Evolutionary conservation across 106 monocot genomes (phyloP).

Genomic region (Allium sativum): DNA sequence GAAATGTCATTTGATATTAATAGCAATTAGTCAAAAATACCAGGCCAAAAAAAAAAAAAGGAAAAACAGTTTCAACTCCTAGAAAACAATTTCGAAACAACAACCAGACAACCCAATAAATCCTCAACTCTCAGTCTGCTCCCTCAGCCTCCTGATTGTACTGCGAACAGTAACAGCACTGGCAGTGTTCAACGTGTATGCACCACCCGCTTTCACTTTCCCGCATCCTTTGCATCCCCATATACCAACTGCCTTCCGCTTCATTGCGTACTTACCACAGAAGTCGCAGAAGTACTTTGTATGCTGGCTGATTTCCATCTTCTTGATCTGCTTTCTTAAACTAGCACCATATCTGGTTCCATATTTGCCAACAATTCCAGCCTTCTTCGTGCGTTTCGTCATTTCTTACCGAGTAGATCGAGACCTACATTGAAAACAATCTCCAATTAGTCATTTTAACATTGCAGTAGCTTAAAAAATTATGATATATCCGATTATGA

Average conservation of each 20-base stretch:
- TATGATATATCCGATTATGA: too few relatives aligned
- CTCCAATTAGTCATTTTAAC: too few relatives aligned
- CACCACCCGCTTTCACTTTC: slow-evolving; percentile 10
- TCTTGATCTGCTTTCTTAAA: slow-evolving; percentile 54
- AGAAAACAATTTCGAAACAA: too few relatives aligned
- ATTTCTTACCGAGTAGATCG: too few relatives aligned
- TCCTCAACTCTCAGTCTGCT: slow-evolving; percentile 29
- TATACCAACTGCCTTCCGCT: slow-evolving; percentile 8
- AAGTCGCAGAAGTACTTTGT: slow-evolving; percentile 56
- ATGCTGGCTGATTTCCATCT: slow-evolving; percentile 53
- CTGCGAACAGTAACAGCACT: slow-evolving; percentile 38
- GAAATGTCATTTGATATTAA: too few relatives aligned
- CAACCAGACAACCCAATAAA: not conserved
- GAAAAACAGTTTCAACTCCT: too few relatives aligned
- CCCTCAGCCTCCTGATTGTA: slow-evolving; percentile 27
- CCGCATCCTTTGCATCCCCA: slow-evolving; percentile 15
- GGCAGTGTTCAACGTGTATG: slow-evolving; percentile 22
- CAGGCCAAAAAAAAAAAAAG: too few relatives aligned
- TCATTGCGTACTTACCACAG: slow-evolving; percentile 32
- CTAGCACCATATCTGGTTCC: slow-evolving; percentile 60
- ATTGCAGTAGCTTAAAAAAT: too few relatives aligned
- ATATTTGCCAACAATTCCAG: too few relatives aligned
- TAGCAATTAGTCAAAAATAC: too few relatives aligned
- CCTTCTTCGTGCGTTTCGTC: too few relatives aligned
- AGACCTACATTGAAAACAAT: too few relatives aligned